phyloP scores from a whole-genome alignment of 768 basidiomycete species.

The Peribolospora baueri region DNA sequence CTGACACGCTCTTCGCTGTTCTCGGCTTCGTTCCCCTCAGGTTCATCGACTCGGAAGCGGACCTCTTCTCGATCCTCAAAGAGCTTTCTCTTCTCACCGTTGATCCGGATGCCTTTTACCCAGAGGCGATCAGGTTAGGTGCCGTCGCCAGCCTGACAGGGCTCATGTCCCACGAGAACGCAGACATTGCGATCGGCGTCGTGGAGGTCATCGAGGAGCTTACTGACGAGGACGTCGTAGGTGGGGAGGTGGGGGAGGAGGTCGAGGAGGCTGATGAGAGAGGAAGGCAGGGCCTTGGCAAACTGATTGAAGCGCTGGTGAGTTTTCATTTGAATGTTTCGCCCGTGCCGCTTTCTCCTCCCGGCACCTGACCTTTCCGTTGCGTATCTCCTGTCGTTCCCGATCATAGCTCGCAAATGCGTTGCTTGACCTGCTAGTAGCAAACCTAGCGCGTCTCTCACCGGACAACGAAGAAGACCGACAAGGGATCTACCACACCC shows the following conservation, averaged over 20 bases:
- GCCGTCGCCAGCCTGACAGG: constrained; percentile 46
- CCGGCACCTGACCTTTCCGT: too few relatives aligned
- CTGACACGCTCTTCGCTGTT: not conserved
- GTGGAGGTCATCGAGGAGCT: constrained; percentile 80
- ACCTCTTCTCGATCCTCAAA: constrained; percentile 69
- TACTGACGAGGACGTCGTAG: constrained; percentile 84
- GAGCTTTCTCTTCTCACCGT: constrained; percentile 71
- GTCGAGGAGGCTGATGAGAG: constrained; percentile 30
- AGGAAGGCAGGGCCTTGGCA: constrained; percentile 41
- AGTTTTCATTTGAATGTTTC: not conserved
- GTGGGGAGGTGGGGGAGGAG: constrained; percentile 39
- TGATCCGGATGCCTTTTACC: constrained; percentile 55
- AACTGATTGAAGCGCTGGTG: constrained; percentile 52
- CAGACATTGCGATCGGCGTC: constrained; percentile 88
- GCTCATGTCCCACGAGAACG: constrained; percentile 64
- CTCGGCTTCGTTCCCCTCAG: constrained; percentile 23
- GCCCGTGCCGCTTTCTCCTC: too few relatives aligned
- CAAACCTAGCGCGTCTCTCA: constrained; percentile 68
- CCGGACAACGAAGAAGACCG: constrained; percentile 73
- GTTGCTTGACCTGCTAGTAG: constrained; percentile 63
- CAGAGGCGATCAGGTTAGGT: constrained; percentile 61
- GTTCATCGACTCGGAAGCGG: constrained; percentile 96
- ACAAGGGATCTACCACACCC: constrained; percentile 74
- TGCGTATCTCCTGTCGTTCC: not conserved
- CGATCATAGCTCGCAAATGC: constrained; percentile 46